Conservation (phyloP, 208 protist genomes). For the Trichomonas vaginalis region DNA sequence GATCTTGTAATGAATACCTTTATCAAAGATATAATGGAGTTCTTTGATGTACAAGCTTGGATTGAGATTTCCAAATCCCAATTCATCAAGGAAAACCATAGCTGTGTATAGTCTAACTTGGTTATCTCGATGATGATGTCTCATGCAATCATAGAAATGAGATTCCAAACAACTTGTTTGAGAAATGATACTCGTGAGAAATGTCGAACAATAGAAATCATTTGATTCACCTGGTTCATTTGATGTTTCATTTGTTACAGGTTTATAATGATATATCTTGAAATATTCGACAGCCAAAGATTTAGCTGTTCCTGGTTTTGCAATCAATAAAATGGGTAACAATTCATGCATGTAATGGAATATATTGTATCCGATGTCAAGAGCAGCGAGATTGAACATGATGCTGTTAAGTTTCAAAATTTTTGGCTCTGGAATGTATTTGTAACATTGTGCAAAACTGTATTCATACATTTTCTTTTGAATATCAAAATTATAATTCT, state of each 20-base stretch:
- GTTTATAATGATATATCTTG: not conserved
- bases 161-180: not conserved
- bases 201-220: not conserved
- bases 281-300: not conserved
- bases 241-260: too few species aligned
- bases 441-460: not conserved
- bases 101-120: not conserved
- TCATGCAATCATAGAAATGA: not conserved
- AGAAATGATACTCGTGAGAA: not conserved
- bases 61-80: not conserved
- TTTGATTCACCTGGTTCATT: too few species aligned
- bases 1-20: not conserved
- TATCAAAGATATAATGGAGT: not conserved
- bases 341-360: not conserved
- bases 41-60: not conserved
- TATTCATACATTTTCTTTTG: not conserved
- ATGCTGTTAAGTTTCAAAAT: not conserved
- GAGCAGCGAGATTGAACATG: not conserved
- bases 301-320: not conserved
- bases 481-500: not conserved
- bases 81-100: not conserved
- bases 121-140: not conserved
- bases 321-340: not conserved
- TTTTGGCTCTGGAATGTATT: not conserved
- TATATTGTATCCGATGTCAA: not conserved